These are phyloP conservation scores for Daldinia loculata DNA, from an alignment of 495 filamentous ascomycete species.

Conservation along the genomic window DNA sequence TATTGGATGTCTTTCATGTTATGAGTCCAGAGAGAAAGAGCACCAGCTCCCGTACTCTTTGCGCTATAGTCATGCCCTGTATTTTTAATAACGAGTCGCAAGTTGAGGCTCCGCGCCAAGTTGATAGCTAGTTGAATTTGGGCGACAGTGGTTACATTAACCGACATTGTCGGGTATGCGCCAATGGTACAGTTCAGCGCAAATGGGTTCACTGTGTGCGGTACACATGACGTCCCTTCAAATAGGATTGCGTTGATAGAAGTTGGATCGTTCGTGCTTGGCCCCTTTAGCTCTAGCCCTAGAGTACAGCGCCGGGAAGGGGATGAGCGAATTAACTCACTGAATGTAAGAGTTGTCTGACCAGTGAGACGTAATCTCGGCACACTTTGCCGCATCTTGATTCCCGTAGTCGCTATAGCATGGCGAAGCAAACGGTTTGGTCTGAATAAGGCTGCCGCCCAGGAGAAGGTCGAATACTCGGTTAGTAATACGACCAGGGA, in stretches of 20 bases:
- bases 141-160: slow-evolving; percentile 62
- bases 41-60: slow-evolving; percentile 57
- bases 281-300: slow-evolving; percentile 21
- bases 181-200: slow-evolving; percentile 64
- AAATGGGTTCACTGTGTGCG: slow-evolving; percentile 55
- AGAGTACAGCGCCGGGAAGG: not conserved
- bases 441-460: slow-evolving; percentile 64
- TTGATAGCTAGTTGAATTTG: slow-evolving; percentile 70
- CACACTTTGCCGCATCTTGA: slow-evolving; percentile 57
- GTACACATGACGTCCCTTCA: slow-evolving; percentile 52
- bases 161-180: slow-evolving; percentile 65
- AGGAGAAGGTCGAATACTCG: slow-evolving; percentile 56
- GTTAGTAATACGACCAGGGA: slow-evolving; percentile 60
- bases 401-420: slow-evolving; percentile 62
- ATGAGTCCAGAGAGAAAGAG: slow-evolving; percentile 70
- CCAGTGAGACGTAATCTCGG: slow-evolving; percentile 46
- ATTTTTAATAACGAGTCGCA: slow-evolving; percentile 73
- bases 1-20: slow-evolving; percentile 62
- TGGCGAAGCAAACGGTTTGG: slow-evolving; percentile 62
- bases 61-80: slow-evolving; percentile 73
- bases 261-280: slow-evolving; percentile 53
- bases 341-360: slow-evolving; percentile 46
- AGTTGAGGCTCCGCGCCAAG: slow-evolving; percentile 65
- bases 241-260: slow-evolving; percentile 61
- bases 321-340: slow-evolving; percentile 15